These are phyloP conservation scores for Maudiozyma barnettii DNA, from an alignment of 805 yeast genomes.

Conservation along the genomic window DNA sequence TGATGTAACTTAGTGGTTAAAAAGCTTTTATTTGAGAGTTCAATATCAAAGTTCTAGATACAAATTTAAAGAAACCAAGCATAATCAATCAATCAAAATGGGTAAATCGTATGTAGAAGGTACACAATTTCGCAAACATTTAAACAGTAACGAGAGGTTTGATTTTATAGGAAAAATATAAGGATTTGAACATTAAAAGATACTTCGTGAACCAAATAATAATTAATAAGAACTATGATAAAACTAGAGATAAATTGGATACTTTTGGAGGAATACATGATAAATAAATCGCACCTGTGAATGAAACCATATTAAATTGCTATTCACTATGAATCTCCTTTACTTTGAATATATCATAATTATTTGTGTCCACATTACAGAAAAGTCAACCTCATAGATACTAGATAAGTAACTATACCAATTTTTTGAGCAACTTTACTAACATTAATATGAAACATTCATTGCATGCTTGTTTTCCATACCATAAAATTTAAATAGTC, in stretches of 20 bases:
- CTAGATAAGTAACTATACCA: background rate
- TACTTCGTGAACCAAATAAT: no score
- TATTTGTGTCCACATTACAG: background rate
- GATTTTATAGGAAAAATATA: background rate
- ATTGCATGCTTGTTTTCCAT: no score
- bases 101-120: constrained; percentile 32
- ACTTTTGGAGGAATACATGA: no score
- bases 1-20: no score
- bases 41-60: background rate
- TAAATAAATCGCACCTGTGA: no score
- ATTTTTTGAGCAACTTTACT: background rate
- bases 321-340: no score
- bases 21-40: no score
- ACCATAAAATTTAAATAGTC: constrained; percentile 36
- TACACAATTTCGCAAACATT: background rate
- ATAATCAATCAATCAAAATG: constrained; percentile 31
- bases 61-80: constrained; percentile 1
- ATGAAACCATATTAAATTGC: no score
- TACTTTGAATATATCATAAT: no score
- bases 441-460: background rate
- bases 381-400: background rate
- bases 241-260: no score
- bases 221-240: no score
- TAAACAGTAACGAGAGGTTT: background rate
- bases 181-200: background rate